phyloP scores from a whole-genome alignment of 805 yeast species.

The Wickerhamomyces rabaulensis region DNA sequence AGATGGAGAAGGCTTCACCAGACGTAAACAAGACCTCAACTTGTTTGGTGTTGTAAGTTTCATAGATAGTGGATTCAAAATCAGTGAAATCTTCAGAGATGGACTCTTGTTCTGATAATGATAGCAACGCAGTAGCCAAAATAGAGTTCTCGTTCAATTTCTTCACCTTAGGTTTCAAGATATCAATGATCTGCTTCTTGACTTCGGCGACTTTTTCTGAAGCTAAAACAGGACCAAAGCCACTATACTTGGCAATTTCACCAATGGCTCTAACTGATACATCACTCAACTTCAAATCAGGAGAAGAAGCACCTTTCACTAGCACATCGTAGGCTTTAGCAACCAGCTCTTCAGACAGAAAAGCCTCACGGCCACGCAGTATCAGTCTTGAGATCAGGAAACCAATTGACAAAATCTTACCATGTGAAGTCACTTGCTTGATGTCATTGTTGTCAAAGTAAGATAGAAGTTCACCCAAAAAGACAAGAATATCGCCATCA shows the following conservation, averaged over 20 bases:
- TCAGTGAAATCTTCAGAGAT: constrained; percentile 25
- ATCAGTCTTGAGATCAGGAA: constrained; percentile 42
- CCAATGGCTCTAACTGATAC: constrained; percentile 24
- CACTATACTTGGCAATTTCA: constrained; percentile 36
- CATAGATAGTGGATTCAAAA: constrained; percentile 40
- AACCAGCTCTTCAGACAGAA: neutral
- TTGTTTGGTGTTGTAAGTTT: constrained; percentile 60
- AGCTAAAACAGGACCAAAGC: constrained; percentile 19
- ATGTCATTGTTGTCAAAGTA: constrained; percentile 9
- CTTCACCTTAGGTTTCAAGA: constrained; percentile 37
- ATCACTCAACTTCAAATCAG: constrained; percentile 8
- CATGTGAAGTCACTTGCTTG: constrained; percentile 8
- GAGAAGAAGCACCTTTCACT: constrained; percentile 5
- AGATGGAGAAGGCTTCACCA: constrained; percentile 77
- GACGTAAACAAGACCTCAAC: constrained; percentile 70
- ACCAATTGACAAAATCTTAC: constrained; percentile 31
- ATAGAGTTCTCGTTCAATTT: constrained; percentile 57
- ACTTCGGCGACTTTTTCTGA: constrained; percentile 17
- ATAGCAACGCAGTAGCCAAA: constrained; percentile 48
- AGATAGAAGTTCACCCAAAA: constrained; percentile 8
- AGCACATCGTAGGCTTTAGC: constrained; percentile 1
- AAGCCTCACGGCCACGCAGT: constrained; percentile 11
- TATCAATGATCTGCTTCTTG: constrained; percentile 23
- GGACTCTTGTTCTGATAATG: constrained; percentile 30
- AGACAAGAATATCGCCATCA: constrained; percentile 7